Percentiles rank a stretch among this genome's conserved stretches.
Evolutionary conservation across 2,329 filamentous ascomycete genomes (phyloP).

Genomic region (Fonsecaea pedrosoi): DNA sequence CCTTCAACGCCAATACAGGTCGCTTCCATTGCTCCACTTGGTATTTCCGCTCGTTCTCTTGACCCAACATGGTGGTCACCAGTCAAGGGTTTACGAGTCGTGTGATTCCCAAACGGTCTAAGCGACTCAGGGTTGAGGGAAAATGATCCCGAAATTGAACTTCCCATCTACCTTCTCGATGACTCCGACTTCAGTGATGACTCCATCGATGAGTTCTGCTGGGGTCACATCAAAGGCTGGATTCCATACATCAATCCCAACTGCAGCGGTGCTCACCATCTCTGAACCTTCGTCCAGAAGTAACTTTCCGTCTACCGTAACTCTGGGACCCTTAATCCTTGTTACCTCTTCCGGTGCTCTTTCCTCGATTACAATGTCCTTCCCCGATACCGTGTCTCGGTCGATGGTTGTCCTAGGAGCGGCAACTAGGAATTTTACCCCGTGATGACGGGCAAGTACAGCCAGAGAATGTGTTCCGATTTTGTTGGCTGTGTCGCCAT

Average conservation of each 20-base stretch:
- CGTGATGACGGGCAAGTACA: slow-evolving; percentile 86
- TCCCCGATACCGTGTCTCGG: slow-evolving; percentile 75
- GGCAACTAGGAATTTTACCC: slow-evolving; percentile 92
- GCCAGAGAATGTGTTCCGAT: slow-evolving; percentile 94
- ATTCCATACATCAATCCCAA: slow-evolving; percentile 88
- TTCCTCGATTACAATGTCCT: slow-evolving; percentile 88
- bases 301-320: slow-evolving; percentile 66
- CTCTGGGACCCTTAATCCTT: slow-evolving; percentile 77
- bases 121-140: slow-evolving; percentile 37
- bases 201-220: slow-evolving; percentile 83
- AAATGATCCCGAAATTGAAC: slow-evolving; percentile 65
- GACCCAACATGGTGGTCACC: not conserved
- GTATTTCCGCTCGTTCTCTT: not conserved
- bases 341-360: slow-evolving; percentile 82
- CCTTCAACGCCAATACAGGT: not conserved
- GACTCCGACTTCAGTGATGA: slow-evolving; percentile 90
- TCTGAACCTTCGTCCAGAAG: slow-evolving; percentile 67
- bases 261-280: slow-evolving; percentile 78
- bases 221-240: slow-evolving; percentile 97
- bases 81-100: not conserved
- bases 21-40: not conserved
- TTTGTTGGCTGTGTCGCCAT: slow-evolving; percentile 98
- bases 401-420: slow-evolving; percentile 96
- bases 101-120: not conserved
- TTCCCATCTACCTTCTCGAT: slow-evolving; percentile 76